Conservation (phyloP, 2,329 filamentous ascomycete species). For the Didymella pinodella region DNA sequence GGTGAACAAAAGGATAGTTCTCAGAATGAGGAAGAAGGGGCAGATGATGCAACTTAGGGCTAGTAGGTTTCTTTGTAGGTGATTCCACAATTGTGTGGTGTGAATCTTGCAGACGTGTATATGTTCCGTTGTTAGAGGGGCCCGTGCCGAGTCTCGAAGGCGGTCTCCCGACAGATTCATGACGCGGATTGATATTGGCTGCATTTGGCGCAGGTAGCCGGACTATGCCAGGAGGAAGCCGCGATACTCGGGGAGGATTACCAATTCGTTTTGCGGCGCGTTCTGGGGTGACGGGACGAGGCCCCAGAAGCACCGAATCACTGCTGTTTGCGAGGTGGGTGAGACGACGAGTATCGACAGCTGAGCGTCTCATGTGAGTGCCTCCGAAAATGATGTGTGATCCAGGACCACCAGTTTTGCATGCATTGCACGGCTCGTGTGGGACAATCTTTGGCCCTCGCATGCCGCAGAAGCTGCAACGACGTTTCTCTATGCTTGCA, state of each 20-base stretch:
- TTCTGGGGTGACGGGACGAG: constrained; percentile 20
- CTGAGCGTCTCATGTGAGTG: constrained; percentile 5
- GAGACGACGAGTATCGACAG: not conserved
- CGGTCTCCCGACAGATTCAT: not conserved
- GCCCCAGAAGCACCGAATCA: constrained; percentile 15
- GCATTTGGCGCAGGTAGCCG: not conserved
- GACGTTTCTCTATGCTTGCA: constrained; percentile 27
- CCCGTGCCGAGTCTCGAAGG: not conserved
- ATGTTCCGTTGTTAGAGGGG: not conserved
- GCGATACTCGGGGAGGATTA: constrained; percentile 24
- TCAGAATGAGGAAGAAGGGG: constrained; percentile 27
- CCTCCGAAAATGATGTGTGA: constrained; percentile 22
- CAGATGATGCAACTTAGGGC: constrained; percentile 35
- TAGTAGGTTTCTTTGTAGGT: constrained; percentile 7
- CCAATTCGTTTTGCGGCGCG: constrained; percentile 21
- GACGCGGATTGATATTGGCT: not conserved
- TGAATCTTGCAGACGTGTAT: not conserved
- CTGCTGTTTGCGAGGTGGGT: constrained; percentile 3
- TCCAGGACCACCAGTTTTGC: constrained; percentile 15
- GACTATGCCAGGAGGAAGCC: constrained; percentile 15
- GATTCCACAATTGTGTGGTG: not conserved
- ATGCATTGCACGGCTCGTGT: constrained; percentile 26
- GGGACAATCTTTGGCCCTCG: constrained; percentile 13
- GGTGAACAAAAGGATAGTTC: constrained; percentile 35
- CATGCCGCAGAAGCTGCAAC: constrained; percentile 29